These are phyloP conservation scores for Myxozyma melibiosi DNA, from an alignment of 805 yeast species.

Conservation along the genomic window DNA sequence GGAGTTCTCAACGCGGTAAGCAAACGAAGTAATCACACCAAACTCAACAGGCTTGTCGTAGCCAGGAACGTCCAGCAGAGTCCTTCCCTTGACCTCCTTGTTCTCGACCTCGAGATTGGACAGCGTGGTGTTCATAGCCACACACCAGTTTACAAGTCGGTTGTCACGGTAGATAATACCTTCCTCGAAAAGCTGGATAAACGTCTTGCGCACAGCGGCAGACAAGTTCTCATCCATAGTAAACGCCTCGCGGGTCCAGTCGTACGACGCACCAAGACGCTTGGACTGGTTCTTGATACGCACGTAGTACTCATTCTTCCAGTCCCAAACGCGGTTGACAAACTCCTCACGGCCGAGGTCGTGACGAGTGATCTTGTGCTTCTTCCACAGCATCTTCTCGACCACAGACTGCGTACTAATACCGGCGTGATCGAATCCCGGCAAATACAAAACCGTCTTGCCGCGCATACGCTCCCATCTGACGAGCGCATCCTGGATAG, in stretches of 20 bases:
- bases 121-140: constrained; percentile 88
- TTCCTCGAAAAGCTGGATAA: constrained; percentile 87
- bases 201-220: constrained; percentile 85
- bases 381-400: constrained; percentile 91
- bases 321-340: constrained; percentile 89
- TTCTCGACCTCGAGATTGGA: constrained; percentile 96
- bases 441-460: constrained; percentile 85
- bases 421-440: constrained; percentile 99
- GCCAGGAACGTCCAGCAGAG: constrained; percentile 81
- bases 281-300: constrained; percentile 83
- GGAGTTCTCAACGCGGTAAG: constrained; percentile 81
- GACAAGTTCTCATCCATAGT: constrained; percentile 80
- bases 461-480: constrained; percentile 98
- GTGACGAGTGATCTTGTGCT: constrained; percentile 86
- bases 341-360: constrained; percentile 93
- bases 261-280: constrained; percentile 93
- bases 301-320: constrained; percentile 92
- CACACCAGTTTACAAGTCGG: constrained; percentile 95
- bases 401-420: constrained; percentile 98
- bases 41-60: constrained; percentile 85
- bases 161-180: constrained; percentile 93
- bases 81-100: constrained; percentile 82
- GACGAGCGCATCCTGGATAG: constrained; percentile 91
- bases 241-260: constrained; percentile 93
- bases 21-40: constrained; percentile 95